Conservation (phyloP, 164 flowering plant genomes). For the Dillenia suffruticosa region DNA sequence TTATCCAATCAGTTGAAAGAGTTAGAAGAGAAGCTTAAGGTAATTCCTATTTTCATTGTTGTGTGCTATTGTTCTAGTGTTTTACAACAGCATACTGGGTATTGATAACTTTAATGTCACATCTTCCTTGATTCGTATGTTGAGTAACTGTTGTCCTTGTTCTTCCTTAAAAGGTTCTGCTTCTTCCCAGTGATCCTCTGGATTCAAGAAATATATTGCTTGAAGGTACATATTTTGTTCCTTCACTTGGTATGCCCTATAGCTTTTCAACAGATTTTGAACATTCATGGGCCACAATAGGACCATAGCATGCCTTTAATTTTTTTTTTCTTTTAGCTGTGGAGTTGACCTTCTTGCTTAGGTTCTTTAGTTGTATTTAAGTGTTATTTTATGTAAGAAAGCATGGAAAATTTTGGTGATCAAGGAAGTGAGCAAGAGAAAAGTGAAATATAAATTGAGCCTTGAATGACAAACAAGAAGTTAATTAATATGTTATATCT, state of each 20-base stretch:
- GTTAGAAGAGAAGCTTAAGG: slow-evolving; percentile 88
- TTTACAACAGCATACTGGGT: background rate
- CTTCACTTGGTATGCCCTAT: background rate
- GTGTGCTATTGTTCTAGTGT: background rate
- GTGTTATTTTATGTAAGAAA: too few species aligned
- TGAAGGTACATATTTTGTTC: slow-evolving; percentile 61
- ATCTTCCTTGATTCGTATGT: background rate
- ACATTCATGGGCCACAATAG: too few species aligned
- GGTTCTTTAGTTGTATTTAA: too few species aligned
- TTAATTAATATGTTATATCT: too few species aligned
- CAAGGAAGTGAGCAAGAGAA: too few species aligned
- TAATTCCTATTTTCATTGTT: slow-evolving; percentile 13
- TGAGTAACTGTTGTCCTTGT: background rate
- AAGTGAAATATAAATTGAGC: too few species aligned
- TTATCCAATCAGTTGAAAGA: slow-evolving; percentile 57
- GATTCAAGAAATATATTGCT: slow-evolving; percentile 92
- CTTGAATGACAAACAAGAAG: too few species aligned
- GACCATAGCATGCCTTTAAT: too few species aligned
- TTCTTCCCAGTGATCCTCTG: slow-evolving; percentile 94
- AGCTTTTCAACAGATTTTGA: too few species aligned
- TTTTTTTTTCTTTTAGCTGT: too few species aligned
- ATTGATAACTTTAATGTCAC: background rate
- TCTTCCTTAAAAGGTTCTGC: slow-evolving; percentile 39
- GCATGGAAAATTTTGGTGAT: too few species aligned
- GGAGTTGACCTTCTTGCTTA: too few species aligned